These are phyloP conservation scores for Leccinum subgranulosum DNA, from an alignment of 768 basidiomycete genomes.

Conservation along the genomic window DNA sequence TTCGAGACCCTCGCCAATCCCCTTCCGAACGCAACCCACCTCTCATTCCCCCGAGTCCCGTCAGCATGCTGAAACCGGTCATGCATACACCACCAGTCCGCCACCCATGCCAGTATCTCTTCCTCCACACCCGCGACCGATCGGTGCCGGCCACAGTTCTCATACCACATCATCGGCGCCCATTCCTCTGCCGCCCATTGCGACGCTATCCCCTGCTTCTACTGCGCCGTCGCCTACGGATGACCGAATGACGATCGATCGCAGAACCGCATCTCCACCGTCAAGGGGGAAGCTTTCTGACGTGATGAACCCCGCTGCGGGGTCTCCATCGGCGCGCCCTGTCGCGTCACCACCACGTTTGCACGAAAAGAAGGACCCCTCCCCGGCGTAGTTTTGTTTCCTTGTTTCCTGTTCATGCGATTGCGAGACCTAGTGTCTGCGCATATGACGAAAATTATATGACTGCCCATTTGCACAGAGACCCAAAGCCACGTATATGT, in stretches of 20 bases:
- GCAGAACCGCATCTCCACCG: slow-evolving; percentile 47
- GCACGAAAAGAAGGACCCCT: slow-evolving; percentile 32
- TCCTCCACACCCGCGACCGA: slow-evolving; percentile 73
- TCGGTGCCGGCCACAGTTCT: slow-evolving; percentile 50
- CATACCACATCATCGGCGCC: slow-evolving; percentile 35
- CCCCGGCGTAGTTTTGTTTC: slow-evolving; percentile 18
- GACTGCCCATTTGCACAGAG: slow-evolving; percentile 21
- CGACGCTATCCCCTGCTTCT: slow-evolving; percentile 62
- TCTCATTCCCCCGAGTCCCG: slow-evolving; percentile 70
- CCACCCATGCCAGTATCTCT: slow-evolving; percentile 59
- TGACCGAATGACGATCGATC: slow-evolving; percentile 34
- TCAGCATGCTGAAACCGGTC: slow-evolving; percentile 33
- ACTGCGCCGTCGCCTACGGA: slow-evolving; percentile 53
- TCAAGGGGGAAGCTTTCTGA: slow-evolving; percentile 53
- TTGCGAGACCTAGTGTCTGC: not conserved
- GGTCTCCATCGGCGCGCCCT: slow-evolving; percentile 51
- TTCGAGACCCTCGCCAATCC: slow-evolving; percentile 66
- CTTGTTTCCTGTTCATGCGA: slow-evolving; percentile 13
- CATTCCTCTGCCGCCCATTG: slow-evolving; percentile 67
- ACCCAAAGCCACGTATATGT: slow-evolving; percentile 25
- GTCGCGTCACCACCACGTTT: slow-evolving; percentile 53
- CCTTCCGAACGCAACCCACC: slow-evolving; percentile 68
- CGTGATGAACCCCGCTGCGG: slow-evolving; percentile 45
- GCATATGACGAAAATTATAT: slow-evolving; percentile 21
- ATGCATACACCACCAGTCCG: slow-evolving; percentile 42